Base-by-base conservation (phyloP, 2,329 filamentous ascomycete genomes). In the Hymenotorrendiella dingleyae region DNA sequence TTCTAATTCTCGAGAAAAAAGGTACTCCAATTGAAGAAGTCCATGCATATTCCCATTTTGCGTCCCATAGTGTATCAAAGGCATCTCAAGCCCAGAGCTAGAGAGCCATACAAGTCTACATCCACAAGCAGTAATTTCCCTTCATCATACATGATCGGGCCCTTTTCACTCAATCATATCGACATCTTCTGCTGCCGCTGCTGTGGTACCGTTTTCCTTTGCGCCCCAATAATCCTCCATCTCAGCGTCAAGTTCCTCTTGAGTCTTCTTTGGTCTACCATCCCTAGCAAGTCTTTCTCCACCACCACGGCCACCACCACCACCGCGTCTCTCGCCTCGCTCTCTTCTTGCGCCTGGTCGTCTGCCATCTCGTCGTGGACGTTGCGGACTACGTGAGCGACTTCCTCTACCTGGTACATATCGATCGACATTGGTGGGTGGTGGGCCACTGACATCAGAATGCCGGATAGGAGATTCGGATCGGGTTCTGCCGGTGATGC, bases 221-320 rank as follows among this genome's bases (percentile, higher is more conserved):
- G 58, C 63, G 22, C 75, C 81, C 71, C 88, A 96, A 64, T 96
- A 96, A 60, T 95, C 87, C 22, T 83, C 88, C 90, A 96, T 96
- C 67, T 96, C 90, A n/a, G 86, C 87, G 62, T 96, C 90, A 29
- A 96, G 72, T 62, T 96, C 87, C 56, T 94, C 86, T 54, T 89
- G 84, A 0, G 90, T 95, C 75, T 94, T 95, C 66, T 80, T 84
- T 2, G 80, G 73, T 28, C 75, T 74, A 40, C 58, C 57, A 46
- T 77, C 73, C 14, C 68, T 71, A 35, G 69, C 69, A 23, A 57
- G 47, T 24, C 66, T 62, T 34, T 68, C 67, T 46, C 64, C 61
- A 11, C 62, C 61, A 12, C 62, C 61, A 26, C 70, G 67, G 17
- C 64, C 63, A 29, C 64, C 65, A 17, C 63, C 64, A 20, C 63